These are phyloP conservation scores for Nicotiana paniculata DNA, from an alignment of 257 asterid genomes.

Conservation along the genomic window DNA sequence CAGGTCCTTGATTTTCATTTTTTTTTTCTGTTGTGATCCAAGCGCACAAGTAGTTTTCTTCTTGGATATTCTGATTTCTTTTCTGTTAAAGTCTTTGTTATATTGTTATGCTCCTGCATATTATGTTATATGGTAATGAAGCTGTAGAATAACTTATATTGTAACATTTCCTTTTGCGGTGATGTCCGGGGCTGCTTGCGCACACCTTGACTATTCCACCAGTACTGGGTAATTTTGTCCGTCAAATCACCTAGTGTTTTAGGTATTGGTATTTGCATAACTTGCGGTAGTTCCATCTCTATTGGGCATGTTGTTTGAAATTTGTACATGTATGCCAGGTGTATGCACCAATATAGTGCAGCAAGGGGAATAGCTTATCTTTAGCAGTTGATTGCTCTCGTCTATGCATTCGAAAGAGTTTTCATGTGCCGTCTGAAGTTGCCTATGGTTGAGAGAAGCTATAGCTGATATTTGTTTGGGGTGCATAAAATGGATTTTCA, in stretches of 20 bases:
- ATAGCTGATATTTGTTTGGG: constrained; percentile 22
- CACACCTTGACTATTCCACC: too few relatives aligned
- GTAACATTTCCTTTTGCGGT: too few relatives aligned
- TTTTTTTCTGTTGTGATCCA: background rate
- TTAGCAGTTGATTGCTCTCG: background rate
- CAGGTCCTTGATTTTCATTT: background rate
- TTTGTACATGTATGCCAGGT: background rate
- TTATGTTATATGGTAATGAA: background rate
- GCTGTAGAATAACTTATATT: background rate
- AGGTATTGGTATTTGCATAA: background rate
- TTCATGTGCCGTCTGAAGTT: background rate
- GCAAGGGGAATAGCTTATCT: background rate
- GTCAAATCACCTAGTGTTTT: too few relatives aligned
- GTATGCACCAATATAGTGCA: constrained; percentile 2
- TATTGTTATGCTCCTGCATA: constrained; percentile 8
- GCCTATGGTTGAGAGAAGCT: constrained; percentile 3
- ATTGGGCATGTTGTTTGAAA: background rate
- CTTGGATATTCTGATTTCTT: background rate
- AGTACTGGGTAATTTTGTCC: too few relatives aligned
- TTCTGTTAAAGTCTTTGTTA: constrained; percentile 8
- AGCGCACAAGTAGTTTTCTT: background rate
- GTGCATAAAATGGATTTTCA: constrained; percentile 62
- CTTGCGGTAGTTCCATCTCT: background rate
- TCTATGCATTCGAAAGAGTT: background rate
- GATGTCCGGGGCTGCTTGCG: too few relatives aligned